Percentiles rank a stretch among this genome's conserved stretches.
Evolutionary conservation across 345 rosid genomes (phyloP).

Genomic region (Reutealis trisperma): DNA sequence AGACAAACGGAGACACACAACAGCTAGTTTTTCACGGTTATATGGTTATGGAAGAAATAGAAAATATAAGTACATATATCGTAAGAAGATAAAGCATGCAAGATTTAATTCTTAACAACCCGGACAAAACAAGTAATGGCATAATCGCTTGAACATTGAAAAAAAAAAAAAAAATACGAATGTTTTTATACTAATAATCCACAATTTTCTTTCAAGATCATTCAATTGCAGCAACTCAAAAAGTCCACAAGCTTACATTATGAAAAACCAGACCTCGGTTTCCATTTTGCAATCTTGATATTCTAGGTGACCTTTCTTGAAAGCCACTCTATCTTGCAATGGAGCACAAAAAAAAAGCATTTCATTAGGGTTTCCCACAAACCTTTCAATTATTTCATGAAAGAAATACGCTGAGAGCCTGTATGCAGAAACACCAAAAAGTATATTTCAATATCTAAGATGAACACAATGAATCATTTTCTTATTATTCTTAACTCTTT

Average conservation of each 20-base stretch:
- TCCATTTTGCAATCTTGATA: neutral
- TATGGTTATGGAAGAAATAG: no score
- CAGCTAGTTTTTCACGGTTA: no score
- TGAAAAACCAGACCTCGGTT: neutral
- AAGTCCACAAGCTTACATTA: neutral
- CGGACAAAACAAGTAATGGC: neutral
- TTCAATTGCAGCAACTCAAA: neutral
- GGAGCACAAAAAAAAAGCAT: neutral
- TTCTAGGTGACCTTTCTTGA: neutral
- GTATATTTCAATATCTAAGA: neutral
- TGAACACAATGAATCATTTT: neutral
- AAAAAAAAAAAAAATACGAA: no score
- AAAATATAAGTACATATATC: neutral
- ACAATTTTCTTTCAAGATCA: neutral
- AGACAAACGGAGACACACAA: no score
- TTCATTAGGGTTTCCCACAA: neutral
- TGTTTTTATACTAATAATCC: neutral
- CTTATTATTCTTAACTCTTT: neutral
- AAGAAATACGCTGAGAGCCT: neutral
- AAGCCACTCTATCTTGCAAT: neutral
- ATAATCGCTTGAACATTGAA: neutral
- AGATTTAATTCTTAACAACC: neutral
- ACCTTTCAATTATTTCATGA: neutral
- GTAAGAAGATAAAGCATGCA: neutral
- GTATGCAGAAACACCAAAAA: neutral